Evolutionary conservation across 768 basidiomycete species (phyloP).

Genomic region (Russula emetica): DNA sequence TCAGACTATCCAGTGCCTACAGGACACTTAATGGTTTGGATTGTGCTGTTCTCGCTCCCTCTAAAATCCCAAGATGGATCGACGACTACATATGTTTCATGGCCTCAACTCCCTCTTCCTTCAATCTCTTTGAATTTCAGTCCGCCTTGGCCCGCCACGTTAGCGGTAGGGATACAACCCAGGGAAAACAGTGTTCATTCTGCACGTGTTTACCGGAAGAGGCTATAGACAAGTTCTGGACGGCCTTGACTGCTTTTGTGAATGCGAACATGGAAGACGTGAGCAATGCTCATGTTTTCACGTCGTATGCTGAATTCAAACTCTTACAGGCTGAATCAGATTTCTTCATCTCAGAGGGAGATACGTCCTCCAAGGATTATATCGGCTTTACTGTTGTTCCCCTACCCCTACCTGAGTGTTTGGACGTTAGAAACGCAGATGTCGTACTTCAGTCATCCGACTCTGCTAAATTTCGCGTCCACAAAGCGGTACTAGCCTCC

Average conservation of each 20-base stretch:
- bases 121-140: background rate
- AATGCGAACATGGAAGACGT: background rate
- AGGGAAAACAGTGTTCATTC: background rate
- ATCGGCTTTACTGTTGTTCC: background rate
- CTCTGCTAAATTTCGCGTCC: conserved; percentile 29
- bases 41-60: background rate
- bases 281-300: background rate
- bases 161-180: too few species aligned
- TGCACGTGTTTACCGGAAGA: background rate
- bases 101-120: background rate
- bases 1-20: background rate
- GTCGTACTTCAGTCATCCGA: conserved; percentile 16
- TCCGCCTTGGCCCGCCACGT: background rate
- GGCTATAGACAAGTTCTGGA: conserved; percentile 10
- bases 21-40: background rate
- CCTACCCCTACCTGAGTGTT: background rate
- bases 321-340: background rate
- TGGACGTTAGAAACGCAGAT: conserved; percentile 5
- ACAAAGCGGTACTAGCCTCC: conserved; percentile 33
- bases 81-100: conserved; percentile 4
- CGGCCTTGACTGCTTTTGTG: background rate
- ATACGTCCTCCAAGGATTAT: background rate
- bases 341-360: background rate
- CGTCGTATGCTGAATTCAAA: background rate
- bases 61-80: background rate